Evolutionary conservation across 2,329 filamentous ascomycete genomes (phyloP), one percentile per base, ranked within the genome.

Genomic region (Cercospora nicotianae): DNA sequence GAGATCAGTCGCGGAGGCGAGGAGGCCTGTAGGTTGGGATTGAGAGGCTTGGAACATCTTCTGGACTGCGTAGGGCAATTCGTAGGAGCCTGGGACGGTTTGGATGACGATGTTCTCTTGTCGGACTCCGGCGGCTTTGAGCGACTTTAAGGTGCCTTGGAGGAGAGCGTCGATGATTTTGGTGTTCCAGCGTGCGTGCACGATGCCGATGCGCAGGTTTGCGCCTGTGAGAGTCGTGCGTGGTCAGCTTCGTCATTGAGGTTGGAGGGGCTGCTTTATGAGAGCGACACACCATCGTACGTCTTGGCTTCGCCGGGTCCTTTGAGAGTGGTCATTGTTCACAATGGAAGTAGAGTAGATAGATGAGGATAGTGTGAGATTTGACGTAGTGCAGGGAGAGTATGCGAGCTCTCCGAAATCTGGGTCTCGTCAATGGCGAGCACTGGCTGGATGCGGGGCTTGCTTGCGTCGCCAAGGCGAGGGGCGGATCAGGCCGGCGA

Each of bases 121-220:
- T 79, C 89, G 89, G 66, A 99, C 94, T 65, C 95, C 95, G 63
- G 90, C 88, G 53, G 87, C 87, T 36, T 90, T 83, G 65, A 99
- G 89, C 77, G 90, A 90, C 75, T 90, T 90, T 81, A 90, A 92
- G 57, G 92, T 88, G 72, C 95, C 95, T 63, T 87, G 84, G 69
- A 99, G 86, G 66, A 99, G 89, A 63, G 93, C 89, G 67, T 91
- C 89, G 80, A 98, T 97, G 79, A 99, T 92, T 73, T 86, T 87
- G 72, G 86, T 86, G 83, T 99, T 99, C 95, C 95, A 99, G 76
- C 95, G 90, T 67, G 94, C 94, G 83, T 98, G 95, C 67, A 99
- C 87, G 78, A 99, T 98, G 78, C 91, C 94, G 78, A 99, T 90
- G 78, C 95, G 92, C 72, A 99, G 87, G 76, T 84, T 85, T 9